Percentiles rank a stretch among this genome's conserved stretches.
These are phyloP conservation scores for Podospora didyma DNA, from an alignment of 495 filamentous ascomycete species.

Conservation along the genomic window DNA sequence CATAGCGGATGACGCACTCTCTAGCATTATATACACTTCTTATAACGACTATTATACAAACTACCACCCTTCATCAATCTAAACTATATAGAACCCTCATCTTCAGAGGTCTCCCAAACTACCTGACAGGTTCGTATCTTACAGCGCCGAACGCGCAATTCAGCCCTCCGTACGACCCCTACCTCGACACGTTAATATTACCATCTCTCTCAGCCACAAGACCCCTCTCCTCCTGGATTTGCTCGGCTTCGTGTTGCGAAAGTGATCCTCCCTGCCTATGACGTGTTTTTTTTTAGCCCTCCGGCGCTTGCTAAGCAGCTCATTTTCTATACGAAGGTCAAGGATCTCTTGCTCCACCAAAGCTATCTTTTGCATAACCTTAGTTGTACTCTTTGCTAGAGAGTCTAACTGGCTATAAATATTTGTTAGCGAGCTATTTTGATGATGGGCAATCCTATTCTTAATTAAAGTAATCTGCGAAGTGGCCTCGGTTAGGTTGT, in stretches of 20 bases:
- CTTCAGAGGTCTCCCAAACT: conserved; percentile 2
- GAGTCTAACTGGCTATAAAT: not conserved
- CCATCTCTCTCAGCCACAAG: not conserved
- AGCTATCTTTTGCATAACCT: conserved; percentile 1
- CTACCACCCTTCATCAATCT: not conserved
- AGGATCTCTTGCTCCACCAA: conserved; percentile 1
- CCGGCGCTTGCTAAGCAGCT: not conserved
- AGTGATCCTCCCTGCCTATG: not conserved
- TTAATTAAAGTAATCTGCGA: not conserved
- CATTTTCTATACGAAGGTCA: not conserved
- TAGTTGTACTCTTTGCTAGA: conserved; percentile 2
- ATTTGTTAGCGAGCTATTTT: not conserved
- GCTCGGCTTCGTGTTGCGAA: not conserved
- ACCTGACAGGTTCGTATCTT: not conserved
- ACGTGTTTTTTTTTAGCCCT: conserved; percentile 1
- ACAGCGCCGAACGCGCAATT: not conserved
- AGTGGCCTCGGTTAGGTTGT: conserved; percentile 1
- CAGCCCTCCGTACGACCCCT: not conserved
- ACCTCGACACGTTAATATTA: not conserved
- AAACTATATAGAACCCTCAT: not conserved
- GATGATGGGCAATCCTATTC: not conserved
- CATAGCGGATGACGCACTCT: not conserved
- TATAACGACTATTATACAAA: not conserved
- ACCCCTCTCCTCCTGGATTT: not conserved
- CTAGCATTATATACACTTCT: not conserved